These are phyloP conservation scores for Tuber umbilicatum DNA, from an alignment of 495 filamentous ascomycete genomes.

Conservation along the genomic window DNA sequence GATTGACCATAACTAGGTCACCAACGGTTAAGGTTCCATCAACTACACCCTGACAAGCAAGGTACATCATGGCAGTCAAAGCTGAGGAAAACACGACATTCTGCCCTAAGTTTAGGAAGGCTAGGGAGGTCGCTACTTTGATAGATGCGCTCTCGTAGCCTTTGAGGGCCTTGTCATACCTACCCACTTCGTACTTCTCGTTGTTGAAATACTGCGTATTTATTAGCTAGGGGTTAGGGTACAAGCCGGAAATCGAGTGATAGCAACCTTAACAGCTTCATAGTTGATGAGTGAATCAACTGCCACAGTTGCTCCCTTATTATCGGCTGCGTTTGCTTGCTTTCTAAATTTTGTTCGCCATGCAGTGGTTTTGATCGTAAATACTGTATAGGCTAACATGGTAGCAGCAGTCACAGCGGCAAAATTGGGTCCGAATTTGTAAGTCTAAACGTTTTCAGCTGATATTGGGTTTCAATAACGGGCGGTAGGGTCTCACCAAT, in stretches of 20 bases:
- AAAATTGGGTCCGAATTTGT: constrained; percentile 87
- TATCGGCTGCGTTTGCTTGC: constrained; percentile 91
- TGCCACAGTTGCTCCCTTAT: constrained; percentile 87
- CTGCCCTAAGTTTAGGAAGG: constrained; percentile 94
- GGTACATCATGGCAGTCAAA: constrained; percentile 96
- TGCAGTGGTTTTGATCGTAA: constrained; percentile 89
- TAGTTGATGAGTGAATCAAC: constrained; percentile 97
- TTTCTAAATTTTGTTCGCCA: constrained; percentile 96
- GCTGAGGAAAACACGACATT: constrained; percentile 95
- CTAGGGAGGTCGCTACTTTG: constrained; percentile 87
- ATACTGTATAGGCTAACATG: constrained; percentile 88
- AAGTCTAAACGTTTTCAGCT: constrained; percentile 55
- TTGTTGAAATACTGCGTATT: constrained; percentile 79
- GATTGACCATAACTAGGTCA: constrained; percentile 96
- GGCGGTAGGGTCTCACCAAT: constrained; percentile 46
- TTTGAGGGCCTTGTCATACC: constrained; percentile 81
- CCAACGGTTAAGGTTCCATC: constrained; percentile 79
- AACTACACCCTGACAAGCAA: constrained; percentile 82
- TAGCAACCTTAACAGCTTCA: constrained; percentile 73
- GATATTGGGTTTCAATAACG: constrained; percentile 12
- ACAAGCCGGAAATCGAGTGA: background rate
- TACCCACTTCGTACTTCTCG: constrained; percentile 81
- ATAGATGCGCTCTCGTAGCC: constrained; percentile 89
- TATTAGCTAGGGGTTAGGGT: background rate
- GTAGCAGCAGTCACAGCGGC: constrained; percentile 83